Percentiles rank a stretch among this genome's conserved stretches.
Evolutionary conservation across 352 stramenopile genomes (phyloP).

Genomic region (Globisporangium solare): DNA sequence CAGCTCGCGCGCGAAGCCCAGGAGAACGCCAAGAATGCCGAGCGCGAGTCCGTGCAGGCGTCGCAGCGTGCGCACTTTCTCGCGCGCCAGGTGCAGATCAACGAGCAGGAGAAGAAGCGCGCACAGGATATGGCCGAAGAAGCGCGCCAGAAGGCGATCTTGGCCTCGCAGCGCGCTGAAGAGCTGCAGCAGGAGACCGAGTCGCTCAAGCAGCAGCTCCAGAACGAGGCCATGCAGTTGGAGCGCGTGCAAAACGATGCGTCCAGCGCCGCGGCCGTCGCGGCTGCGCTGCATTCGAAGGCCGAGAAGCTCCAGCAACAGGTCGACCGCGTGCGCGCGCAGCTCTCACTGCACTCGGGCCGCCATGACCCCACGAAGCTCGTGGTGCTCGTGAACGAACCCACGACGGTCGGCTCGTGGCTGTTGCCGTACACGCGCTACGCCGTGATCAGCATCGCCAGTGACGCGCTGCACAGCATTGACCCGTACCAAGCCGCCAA

Average conservation of each 20-base stretch:
- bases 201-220: slow-evolving; percentile 62
- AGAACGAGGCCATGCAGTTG: slow-evolving; percentile 65
- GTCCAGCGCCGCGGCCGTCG: slow-evolving; percentile 54
- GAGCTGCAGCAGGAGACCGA: slow-evolving; percentile 72
- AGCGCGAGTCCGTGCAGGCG: slow-evolving; percentile 71
- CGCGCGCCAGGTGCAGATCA: slow-evolving; percentile 76
- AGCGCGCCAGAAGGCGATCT: slow-evolving; percentile 46
- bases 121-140: slow-evolving; percentile 68
- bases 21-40: slow-evolving; percentile 58
- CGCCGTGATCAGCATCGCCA: slow-evolving; percentile 74
- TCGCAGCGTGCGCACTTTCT: slow-evolving; percentile 62
- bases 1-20: slow-evolving; percentile 62
- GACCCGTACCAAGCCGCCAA: slow-evolving; percentile 70
- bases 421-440: slow-evolving; percentile 82
- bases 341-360: slow-evolving; percentile 72
- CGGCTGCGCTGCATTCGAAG: slow-evolving; percentile 63
- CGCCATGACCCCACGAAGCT: slow-evolving; percentile 74
- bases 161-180: slow-evolving; percentile 67
- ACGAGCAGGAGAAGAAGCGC: slow-evolving; percentile 73
- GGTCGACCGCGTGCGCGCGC: slow-evolving; percentile 67
- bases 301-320: slow-evolving; percentile 71
- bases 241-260: slow-evolving; percentile 69
- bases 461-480: slow-evolving; percentile 34
- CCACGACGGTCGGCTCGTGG: slow-evolving; percentile 77
- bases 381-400: slow-evolving; percentile 77